Conservation (phyloP, 1,139 yeast species). For the Taiozyma onychis region DNA sequence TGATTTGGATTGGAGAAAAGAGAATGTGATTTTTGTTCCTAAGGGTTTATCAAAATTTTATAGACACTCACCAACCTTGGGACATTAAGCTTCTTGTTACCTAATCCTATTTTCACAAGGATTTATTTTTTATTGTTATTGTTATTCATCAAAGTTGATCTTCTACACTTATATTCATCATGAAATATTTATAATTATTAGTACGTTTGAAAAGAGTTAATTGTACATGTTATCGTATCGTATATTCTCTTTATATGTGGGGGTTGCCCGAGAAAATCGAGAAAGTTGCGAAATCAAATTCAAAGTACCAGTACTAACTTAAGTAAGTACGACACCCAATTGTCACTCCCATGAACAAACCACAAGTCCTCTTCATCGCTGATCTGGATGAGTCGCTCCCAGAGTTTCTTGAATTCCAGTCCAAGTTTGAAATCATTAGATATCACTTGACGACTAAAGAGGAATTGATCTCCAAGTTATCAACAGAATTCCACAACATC, state of each 20-base stretch:
- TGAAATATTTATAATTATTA: not conserved
- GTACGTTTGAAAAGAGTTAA: not conserved
- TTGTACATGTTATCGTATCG: too few relatives aligned
- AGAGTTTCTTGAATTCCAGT: conserved; percentile 27
- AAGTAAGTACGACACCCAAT: too few relatives aligned
- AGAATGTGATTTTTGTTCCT: too few relatives aligned
- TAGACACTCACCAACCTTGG: not conserved
- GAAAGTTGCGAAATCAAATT: too few relatives aligned
- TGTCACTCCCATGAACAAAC: conserved; percentile 2
- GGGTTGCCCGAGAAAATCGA: too few relatives aligned
- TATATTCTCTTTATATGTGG: too few relatives aligned
- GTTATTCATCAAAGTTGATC: not conserved
- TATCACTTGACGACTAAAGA: conserved; percentile 37
- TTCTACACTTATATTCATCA: not conserved
- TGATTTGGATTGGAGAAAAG: too few relatives aligned
- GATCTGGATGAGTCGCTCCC: conserved; percentile 24
- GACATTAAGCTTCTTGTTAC: not conserved
- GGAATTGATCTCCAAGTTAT: conserved; percentile 34
- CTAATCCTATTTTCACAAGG: not conserved
- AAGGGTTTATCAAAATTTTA: not conserved
- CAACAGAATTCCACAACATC: conserved; percentile 30
- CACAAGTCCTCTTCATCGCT: conserved; percentile 20
- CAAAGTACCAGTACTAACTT: too few relatives aligned
- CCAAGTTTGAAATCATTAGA: conserved; percentile 39
- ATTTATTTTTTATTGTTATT: not conserved